These are phyloP conservation scores for Neonectria ditissima DNA, from an alignment of 2,329 filamentous ascomycete genomes.

Conservation along the genomic window DNA sequence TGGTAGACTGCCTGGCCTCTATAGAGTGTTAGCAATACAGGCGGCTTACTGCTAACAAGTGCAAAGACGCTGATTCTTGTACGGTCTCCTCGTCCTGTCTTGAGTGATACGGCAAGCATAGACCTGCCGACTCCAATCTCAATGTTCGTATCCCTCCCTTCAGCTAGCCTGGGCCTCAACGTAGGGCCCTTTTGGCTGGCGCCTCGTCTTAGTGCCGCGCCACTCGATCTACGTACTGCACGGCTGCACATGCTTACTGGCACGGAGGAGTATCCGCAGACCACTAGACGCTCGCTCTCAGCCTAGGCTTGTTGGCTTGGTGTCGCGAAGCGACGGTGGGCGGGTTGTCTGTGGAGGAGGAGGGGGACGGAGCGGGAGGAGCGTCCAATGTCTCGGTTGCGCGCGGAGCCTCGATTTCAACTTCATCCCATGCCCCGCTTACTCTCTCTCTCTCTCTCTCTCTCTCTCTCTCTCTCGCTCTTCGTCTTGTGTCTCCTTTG, in stretches of 20 bases:
- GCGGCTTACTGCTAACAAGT: neutral
- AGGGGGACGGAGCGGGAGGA: neutral
- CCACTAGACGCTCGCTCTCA: neutral
- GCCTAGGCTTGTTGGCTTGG: neutral
- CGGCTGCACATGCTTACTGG: neutral
- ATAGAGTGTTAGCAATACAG: neutral
- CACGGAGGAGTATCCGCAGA: neutral
- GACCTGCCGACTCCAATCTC: neutral
- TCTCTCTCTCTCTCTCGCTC: too few relatives aligned
- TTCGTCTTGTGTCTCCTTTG: too few relatives aligned
- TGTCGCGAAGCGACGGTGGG: too few relatives aligned
- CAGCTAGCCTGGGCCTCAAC: neutral
- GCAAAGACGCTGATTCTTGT: too few relatives aligned
- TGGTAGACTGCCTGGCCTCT: neutral
- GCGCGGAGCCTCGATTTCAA: constrained; percentile 6
- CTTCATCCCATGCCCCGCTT: constrained; percentile 1
- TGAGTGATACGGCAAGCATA: neutral
- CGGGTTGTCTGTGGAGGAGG: neutral
- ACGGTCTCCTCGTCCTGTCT: neutral
- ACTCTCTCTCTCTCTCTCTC: neutral
- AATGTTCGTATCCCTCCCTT: neutral
- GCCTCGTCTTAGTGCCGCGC: constrained; percentile 1
- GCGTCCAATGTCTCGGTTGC: neutral
- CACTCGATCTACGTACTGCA: neutral
- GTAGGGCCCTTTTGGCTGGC: neutral